These are phyloP conservation scores for Ascodesmis nigricans DNA, from an alignment of 495 filamentous ascomycete genomes.

Conservation along the genomic window DNA sequence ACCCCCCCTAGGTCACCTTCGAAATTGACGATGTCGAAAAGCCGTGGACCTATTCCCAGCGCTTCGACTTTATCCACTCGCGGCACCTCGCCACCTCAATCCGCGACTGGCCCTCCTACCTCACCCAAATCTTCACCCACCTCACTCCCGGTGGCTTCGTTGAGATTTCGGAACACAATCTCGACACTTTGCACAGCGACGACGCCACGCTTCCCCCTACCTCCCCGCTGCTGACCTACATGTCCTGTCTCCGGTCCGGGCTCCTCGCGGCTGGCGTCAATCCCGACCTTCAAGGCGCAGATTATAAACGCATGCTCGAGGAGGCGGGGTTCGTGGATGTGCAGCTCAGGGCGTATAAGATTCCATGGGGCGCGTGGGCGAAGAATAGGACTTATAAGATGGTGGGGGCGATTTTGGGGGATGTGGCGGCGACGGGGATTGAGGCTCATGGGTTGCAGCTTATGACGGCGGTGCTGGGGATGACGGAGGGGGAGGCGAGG, in stretches of 20 bases:
- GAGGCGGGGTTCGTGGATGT: constrained; percentile 35
- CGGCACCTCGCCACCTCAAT: constrained; percentile 28
- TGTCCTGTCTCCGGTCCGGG: background rate
- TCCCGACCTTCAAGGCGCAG: constrained; percentile 13
- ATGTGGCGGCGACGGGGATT: constrained; percentile 24
- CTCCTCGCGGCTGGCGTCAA: background rate
- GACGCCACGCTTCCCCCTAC: constrained; percentile 25
- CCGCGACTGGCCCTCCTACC: constrained; percentile 30
- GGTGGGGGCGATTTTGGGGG: constrained; percentile 18
- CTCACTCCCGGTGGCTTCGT: constrained; percentile 33
- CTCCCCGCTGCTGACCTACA: too few species aligned
- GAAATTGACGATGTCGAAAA: constrained; percentile 38
- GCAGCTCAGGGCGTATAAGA: constrained; percentile 25
- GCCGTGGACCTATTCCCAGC: constrained; percentile 20
- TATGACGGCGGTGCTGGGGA: background rate
- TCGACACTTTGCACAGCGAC: constrained; percentile 22
- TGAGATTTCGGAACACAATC: constrained; percentile 26
- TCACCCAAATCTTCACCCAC: constrained; percentile 14
- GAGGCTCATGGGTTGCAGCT: constrained; percentile 18
- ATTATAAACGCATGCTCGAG: constrained; percentile 28
- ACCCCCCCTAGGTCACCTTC: too few species aligned
- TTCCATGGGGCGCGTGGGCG: constrained; percentile 34
- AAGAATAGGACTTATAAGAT: constrained; percentile 26
- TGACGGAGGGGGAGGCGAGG: too few species aligned
- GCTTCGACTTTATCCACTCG: constrained; percentile 25